phyloP scores from a whole-genome alignment of 805 yeast species.

The Kodamaea kakaduensis region DNA sequence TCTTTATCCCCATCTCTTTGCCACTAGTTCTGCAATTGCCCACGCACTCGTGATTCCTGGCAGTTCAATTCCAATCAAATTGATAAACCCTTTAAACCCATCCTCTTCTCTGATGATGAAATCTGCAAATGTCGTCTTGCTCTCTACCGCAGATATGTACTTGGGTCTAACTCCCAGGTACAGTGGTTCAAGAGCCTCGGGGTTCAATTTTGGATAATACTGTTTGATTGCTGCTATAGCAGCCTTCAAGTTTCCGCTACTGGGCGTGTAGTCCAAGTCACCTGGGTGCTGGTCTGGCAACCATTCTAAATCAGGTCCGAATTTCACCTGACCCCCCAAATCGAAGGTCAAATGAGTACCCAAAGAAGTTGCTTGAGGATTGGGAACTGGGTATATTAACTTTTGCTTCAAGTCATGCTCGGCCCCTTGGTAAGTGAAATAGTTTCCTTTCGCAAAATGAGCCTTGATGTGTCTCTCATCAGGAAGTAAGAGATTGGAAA shows the following conservation, averaged over 20 bases:
- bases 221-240: conserved; percentile 57
- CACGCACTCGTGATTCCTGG: conserved; percentile 83
- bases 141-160: conserved; percentile 42
- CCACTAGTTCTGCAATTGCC: conserved; percentile 78
- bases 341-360: conserved; percentile 89
- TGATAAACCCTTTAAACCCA: conserved; percentile 74
- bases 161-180: conserved; percentile 88
- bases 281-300: conserved; percentile 32
- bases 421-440: conserved; percentile 54
- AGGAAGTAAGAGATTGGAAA: conserved; percentile 71
- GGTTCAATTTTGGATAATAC: conserved; percentile 60
- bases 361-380: conserved; percentile 64
- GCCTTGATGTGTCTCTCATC: conserved; percentile 51
- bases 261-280: conserved; percentile 46
- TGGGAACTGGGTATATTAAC: conserved; percentile 69
- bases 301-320: conserved; percentile 92
- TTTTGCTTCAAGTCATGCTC: conserved; percentile 33
- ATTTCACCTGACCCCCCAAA: conserved; percentile 70
- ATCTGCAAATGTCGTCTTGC: conserved; percentile 53
- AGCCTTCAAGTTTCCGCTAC: conserved; percentile 42
- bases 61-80: conserved; percentile 79
- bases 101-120: conserved; percentile 68
- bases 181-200: conserved; percentile 53
- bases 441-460: conserved; percentile 81
- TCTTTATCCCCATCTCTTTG: conserved; percentile 12